Evolutionary conservation across 495 filamentous ascomycete species (phyloP).

Genomic region (Pyrenula massariospora): DNA sequence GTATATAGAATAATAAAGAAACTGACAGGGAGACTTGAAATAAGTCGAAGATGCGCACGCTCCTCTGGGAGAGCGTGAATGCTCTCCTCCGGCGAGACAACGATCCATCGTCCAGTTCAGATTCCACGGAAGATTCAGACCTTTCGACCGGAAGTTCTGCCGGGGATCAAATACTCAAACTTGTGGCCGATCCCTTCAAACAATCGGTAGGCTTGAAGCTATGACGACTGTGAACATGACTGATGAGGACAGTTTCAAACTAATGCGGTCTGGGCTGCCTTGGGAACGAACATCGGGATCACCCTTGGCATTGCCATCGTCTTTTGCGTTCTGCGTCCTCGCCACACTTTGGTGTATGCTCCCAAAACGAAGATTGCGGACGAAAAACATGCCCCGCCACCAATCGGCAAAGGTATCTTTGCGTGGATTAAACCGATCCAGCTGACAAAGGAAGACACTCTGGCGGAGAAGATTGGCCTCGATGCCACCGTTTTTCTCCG

Average conservation of each 20-base stretch:
- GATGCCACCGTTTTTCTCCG: constrained; percentile 87
- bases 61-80: not conserved
- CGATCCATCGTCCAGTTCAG: constrained; percentile 9
- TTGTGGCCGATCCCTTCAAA: constrained; percentile 37
- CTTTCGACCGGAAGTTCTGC: constrained; percentile 16
- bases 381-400: constrained; percentile 85
- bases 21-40: not conserved
- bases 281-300: constrained; percentile 71
- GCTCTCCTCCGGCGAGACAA: constrained; percentile 12
- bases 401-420: constrained; percentile 72
- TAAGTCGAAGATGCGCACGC: not conserved
- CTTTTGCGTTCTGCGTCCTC: constrained; percentile 85
- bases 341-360: constrained; percentile 83
- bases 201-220: constrained; percentile 18
- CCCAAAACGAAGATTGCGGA: constrained; percentile 91
- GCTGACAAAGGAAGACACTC: constrained; percentile 58
- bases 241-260: constrained; percentile 33
- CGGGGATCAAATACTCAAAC: constrained; percentile 28
- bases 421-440: constrained; percentile 75
- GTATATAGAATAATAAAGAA: constrained; percentile 1
- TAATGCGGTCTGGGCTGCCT: constrained; percentile 62
- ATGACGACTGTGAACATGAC: constrained; percentile 7
- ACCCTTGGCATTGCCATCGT: constrained; percentile 58
- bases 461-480: constrained; percentile 71
- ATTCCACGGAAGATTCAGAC: constrained; percentile 6